Evolutionary conservation across 441 rosid genomes (phyloP).

Genomic region (Biscutella laevigata): DNA sequence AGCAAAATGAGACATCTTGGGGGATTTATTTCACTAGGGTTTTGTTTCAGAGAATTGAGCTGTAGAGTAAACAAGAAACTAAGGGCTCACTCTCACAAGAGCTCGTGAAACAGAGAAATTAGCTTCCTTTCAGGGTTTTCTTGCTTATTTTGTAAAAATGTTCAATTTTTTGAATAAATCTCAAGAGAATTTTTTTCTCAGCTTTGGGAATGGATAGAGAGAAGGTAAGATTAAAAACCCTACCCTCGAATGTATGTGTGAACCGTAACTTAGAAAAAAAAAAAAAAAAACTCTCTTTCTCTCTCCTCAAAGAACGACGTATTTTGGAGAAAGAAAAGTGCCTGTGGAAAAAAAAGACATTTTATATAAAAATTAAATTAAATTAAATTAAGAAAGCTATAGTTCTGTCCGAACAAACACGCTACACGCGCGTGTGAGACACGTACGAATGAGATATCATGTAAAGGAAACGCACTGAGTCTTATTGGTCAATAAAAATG

Average conservation of each 20-base stretch:
- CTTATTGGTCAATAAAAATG: conserved; percentile 13
- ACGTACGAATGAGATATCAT: neutral
- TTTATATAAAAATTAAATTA: neutral
- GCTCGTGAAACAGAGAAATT: conserved; percentile 17
- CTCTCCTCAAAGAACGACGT: conserved; percentile 5
- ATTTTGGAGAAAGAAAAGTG: conserved; percentile 19
- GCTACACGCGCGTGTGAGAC: neutral
- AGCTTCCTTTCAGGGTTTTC: conserved; percentile 24
- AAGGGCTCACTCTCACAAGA: conserved; percentile 27
- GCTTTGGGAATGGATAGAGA: conserved; percentile 28
- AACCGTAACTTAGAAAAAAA: conserved; percentile 9
- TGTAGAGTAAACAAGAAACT: conserved; percentile 14
- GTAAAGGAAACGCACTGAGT: conserved; percentile 1
- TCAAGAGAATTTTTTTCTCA: conserved; percentile 22
- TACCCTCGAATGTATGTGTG: conserved; percentile 26
- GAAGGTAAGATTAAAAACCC: conserved; percentile 57
- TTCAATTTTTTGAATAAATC: conserved; percentile 20
- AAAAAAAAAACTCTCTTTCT: conserved; percentile 13
- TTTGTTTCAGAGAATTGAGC: conserved; percentile 23
- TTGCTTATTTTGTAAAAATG: conserved; percentile 31
- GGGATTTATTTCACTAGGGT: conserved; percentile 22
- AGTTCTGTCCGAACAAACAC: conserved; percentile 18
- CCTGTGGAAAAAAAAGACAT: conserved; percentile 12
- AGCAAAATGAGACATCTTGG: conserved; percentile 29
- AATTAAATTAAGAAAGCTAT: too few relatives aligned